These are phyloP conservation scores for Kingdonia uniflora DNA, from an alignment of 164 flowering plant species.

Conservation along the genomic window DNA sequence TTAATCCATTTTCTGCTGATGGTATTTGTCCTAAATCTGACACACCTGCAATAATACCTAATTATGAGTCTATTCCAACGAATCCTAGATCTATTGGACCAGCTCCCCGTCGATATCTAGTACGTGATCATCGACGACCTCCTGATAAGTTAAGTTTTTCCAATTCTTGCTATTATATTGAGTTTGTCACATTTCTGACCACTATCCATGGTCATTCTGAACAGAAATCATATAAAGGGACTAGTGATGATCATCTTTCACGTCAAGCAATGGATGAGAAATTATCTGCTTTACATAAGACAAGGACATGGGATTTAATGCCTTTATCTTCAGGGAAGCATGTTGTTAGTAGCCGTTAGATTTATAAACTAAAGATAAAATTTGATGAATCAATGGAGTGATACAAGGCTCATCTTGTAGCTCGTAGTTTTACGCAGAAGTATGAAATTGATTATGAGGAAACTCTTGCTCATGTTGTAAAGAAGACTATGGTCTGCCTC, in stretches of 20 bases:
- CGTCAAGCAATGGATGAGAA: not conserved
- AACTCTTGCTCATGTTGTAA: slow-evolving; percentile 1
- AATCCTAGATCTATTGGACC: not conserved
- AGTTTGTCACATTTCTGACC: not conserved
- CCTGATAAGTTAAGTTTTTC: not conserved
- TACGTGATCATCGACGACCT: not conserved
- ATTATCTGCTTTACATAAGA: not conserved
- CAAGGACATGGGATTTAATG: not conserved
- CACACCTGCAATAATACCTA: not conserved
- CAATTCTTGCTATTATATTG: not conserved
- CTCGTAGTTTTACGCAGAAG: not conserved
- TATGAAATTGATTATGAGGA: slow-evolving; percentile 1
- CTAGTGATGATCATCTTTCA: not conserved
- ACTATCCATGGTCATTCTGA: not conserved
- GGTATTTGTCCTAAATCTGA: not conserved
- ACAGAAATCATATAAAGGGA: not conserved
- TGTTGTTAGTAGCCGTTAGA: not conserved
- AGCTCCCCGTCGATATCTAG: not conserved
- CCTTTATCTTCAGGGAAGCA: not conserved
- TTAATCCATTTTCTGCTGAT: not conserved
- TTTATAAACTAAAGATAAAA: not conserved
- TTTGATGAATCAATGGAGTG: not conserved
- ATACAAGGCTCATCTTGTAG: slow-evolving; percentile 2
- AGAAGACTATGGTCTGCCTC: not conserved
- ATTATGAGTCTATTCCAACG: no score